Evolutionary conservation across 2,329 filamentous ascomycete genomes (phyloP).

Genomic region (Fusarium stilboides): DNA sequence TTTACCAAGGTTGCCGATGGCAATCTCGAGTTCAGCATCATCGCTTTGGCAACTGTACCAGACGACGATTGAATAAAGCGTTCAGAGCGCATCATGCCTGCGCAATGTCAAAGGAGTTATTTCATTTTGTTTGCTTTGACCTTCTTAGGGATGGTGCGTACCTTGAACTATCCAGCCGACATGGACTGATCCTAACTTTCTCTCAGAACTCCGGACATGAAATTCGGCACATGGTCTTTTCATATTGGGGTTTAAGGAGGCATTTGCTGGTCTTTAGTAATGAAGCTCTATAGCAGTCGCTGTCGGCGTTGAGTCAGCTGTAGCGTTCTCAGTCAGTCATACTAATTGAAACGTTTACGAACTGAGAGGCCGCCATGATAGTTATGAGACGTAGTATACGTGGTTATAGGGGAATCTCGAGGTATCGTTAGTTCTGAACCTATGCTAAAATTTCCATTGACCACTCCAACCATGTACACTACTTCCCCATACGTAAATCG

Average conservation of each 20-base stretch:
- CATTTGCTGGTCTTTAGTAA: neutral
- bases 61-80: slow-evolving; percentile 21
- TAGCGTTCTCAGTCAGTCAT: no score
- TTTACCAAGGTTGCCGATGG: slow-evolving; percentile 58
- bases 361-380: no score
- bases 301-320: no score
- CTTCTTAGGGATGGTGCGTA: neutral
- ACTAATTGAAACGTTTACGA: no score
- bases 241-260: neutral
- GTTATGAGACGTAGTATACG: no score
- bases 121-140: neutral
- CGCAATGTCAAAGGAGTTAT: neutral
- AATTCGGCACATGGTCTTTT: neutral
- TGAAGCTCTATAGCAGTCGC: no score
- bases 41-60: slow-evolving; percentile 53
- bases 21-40: slow-evolving; percentile 58
- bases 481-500: no score
- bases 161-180: neutral
- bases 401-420: no score
- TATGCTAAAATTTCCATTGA: no score
- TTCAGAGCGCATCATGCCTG: neutral
- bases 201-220: no score
- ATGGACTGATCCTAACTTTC: neutral
- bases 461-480: no score
- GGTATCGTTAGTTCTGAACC: no score